phyloP scores from a whole-genome alignment of 129 eudicot species.

The Lonicera japonica region DNA sequence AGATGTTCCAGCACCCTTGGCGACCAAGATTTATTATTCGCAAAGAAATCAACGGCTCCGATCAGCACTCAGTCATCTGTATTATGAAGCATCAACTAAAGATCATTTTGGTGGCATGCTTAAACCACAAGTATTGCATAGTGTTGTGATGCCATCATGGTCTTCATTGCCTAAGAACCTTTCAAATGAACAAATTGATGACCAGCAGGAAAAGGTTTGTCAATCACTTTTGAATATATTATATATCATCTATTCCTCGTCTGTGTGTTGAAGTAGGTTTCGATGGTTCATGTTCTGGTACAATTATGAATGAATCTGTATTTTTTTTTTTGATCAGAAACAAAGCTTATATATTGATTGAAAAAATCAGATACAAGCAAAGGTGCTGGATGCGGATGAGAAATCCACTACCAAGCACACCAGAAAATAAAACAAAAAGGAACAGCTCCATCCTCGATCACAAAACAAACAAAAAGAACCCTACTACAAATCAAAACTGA shows the following conservation, averaged over 20 bases:
- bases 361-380: too few relatives aligned
- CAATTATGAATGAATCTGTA: neutral
- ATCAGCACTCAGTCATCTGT: conserved; percentile 56
- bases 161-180: conserved; percentile 17
- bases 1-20: conserved; percentile 66
- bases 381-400: too few relatives aligned
- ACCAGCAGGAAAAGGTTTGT: conserved; percentile 38
- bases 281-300: neutral
- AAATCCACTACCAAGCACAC: too few relatives aligned
- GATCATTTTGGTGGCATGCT: conserved; percentile 24
- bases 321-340: too few relatives aligned
- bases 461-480: too few relatives aligned
- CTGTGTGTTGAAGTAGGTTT: conserved; percentile 1
- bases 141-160: conserved; percentile 16
- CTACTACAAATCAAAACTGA: too few relatives aligned
- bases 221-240: conserved; percentile 1
- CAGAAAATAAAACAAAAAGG: too few relatives aligned
- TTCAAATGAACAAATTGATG: conserved; percentile 16
- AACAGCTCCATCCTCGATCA: too few relatives aligned
- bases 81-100: conserved; percentile 32
- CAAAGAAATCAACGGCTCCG: conserved; percentile 62
- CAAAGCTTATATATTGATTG: too few relatives aligned
- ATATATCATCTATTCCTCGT: neutral
- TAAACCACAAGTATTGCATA: conserved; percentile 24
- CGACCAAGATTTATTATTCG: conserved; percentile 71